Percentiles rank a stretch among this genome's conserved stretches.
phyloP scores from a whole-genome alignment of 2,329 filamentous ascomycete species.

The Penicillium sclerotiorum region DNA sequence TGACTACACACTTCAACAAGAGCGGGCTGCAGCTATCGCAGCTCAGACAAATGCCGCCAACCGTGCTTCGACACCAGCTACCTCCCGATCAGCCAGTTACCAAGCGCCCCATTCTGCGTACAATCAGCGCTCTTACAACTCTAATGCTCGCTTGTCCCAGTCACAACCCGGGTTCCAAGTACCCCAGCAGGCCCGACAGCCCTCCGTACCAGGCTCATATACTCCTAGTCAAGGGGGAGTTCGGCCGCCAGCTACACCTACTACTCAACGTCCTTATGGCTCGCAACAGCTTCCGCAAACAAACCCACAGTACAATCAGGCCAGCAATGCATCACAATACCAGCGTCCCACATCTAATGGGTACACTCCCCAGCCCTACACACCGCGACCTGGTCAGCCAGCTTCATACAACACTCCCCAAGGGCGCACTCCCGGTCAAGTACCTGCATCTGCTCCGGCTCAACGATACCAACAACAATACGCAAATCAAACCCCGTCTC shows the following conservation, averaged over 20 bases:
- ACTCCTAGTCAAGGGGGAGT: slow-evolving; percentile 35
- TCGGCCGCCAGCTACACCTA: slow-evolving; percentile 39
- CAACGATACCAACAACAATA: slow-evolving; percentile 30
- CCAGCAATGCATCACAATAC: slow-evolving; percentile 41
- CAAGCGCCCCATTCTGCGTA: slow-evolving; percentile 33
- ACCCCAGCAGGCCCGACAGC: slow-evolving; percentile 36
- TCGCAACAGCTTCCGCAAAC: slow-evolving; percentile 39
- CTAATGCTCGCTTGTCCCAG: slow-evolving; percentile 33
- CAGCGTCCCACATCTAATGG: slow-evolving; percentile 45
- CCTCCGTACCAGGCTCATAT: slow-evolving; percentile 35
- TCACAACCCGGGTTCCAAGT: slow-evolving; percentile 31
- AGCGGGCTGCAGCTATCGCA: slow-evolving; percentile 38
- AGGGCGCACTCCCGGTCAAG: slow-evolving; percentile 38
- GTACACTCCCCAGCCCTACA: slow-evolving; percentile 38
- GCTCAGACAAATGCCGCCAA: slow-evolving; percentile 34
- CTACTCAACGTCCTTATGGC: slow-evolving; percentile 41
- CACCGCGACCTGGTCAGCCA: slow-evolving; percentile 38
- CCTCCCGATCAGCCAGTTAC: slow-evolving; percentile 33
- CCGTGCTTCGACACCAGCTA: slow-evolving; percentile 38
- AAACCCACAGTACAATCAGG: slow-evolving; percentile 37
- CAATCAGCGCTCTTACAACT: slow-evolving; percentile 37
- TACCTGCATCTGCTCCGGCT: slow-evolving; percentile 23
- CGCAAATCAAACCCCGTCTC: slow-evolving; percentile 33
- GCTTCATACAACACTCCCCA: slow-evolving; percentile 38
- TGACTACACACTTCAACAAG: slow-evolving; percentile 60